Evolutionary conservation across 2,329 filamentous ascomycete genomes (phyloP).

Genomic region (Xylariaceae sp.): DNA sequence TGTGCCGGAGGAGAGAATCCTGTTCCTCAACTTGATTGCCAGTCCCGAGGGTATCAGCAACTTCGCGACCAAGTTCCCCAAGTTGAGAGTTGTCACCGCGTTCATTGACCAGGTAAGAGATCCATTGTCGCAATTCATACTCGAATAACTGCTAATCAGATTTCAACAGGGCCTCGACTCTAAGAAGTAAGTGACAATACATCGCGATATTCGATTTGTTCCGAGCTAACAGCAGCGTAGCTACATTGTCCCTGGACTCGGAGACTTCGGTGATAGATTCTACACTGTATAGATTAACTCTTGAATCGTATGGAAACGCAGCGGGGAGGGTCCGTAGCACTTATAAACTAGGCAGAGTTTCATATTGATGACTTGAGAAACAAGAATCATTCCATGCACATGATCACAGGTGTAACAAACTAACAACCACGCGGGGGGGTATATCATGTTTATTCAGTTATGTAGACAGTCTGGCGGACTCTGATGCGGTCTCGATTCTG

Average conservation of each 20-base stretch:
- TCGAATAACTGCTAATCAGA: slow-evolving; percentile 22
- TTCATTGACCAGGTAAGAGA: slow-evolving; percentile 73
- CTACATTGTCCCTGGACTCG: slow-evolving; percentile 90
- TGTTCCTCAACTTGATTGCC: slow-evolving; percentile 97
- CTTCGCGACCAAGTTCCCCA: slow-evolving; percentile 85
- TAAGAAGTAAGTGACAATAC: slow-evolving; percentile 69
- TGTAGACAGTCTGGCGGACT: not conserved
- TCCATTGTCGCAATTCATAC: not conserved
- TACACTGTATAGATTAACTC: slow-evolving; percentile 66
- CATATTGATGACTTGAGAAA: not conserved
- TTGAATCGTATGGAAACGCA: slow-evolving; percentile 1
- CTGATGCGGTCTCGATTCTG: not conserved
- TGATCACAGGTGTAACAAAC: not conserved
- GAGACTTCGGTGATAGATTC: slow-evolving; percentile 93
- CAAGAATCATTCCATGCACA: not conserved
- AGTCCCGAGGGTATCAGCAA: slow-evolving; percentile 87
- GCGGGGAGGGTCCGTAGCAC: slow-evolving; percentile 1
- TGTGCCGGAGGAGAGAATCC: slow-evolving; percentile 88
- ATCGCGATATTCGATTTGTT: not conserved
- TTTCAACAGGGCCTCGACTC: slow-evolving; percentile 72
- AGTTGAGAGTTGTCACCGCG: slow-evolving; percentile 84
- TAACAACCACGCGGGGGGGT: not conserved
- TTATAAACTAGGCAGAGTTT: not conserved
- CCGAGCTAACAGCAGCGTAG: slow-evolving; percentile 48
- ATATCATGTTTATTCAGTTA: not conserved